A percentile compares a stretch with the other conserved stretches of the same genome.
These are phyloP conservation scores for Omphalea diandra DNA, from an alignment of 441 rosid species.

Conservation along the genomic window DNA sequence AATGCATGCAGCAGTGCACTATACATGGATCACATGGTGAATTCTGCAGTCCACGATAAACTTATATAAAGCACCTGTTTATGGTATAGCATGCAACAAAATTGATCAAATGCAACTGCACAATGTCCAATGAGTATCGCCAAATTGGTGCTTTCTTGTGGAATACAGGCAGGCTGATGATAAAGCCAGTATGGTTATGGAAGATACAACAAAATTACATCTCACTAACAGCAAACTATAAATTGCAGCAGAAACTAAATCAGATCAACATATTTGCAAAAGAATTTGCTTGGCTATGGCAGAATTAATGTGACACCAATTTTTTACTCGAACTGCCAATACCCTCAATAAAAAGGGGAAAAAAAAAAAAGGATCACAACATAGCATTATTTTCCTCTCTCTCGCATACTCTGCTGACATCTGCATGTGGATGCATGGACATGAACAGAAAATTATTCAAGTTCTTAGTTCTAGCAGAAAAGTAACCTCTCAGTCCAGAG, in stretches of 20 bases:
- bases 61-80: background rate
- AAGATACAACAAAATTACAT: background rate
- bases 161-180: background rate
- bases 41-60: constrained; percentile 50
- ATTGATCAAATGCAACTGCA: background rate
- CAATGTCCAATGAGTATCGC: background rate
- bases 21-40: constrained; percentile 95
- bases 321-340: background rate
- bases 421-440: background rate
- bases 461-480: background rate
- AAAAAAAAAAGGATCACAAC: background rate
- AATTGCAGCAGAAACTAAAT: background rate
- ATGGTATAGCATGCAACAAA: background rate
- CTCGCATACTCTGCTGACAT: background rate
- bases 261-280: constrained; percentile 6
- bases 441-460: background rate
- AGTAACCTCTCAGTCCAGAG: background rate
- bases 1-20: constrained; percentile 91
- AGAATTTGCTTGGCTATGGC: background rate
- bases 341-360: background rate
- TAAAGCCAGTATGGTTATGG: background rate
- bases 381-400: background rate
- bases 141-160: background rate
- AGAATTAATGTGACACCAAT: background rate
- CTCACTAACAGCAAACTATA: background rate